phyloP scores from a whole-genome alignment of 768 basidiomycete species.

The Tylopilus intermedius region DNA sequence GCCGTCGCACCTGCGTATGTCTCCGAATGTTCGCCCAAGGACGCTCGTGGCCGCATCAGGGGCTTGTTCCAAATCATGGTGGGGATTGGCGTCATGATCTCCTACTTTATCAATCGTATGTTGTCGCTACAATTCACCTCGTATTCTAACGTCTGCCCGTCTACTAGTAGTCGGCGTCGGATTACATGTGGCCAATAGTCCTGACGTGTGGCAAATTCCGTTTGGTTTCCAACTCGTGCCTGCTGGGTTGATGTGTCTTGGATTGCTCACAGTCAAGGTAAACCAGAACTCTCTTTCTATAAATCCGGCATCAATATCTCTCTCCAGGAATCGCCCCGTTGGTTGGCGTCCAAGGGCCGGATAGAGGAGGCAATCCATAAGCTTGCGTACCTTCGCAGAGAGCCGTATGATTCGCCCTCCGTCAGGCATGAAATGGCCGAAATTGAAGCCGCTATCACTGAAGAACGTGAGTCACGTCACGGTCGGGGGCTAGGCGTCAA shows the following conservation, averaged over 20 bases:
- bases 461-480: constrained; percentile 65
- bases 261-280: constrained; percentile 62
- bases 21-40: constrained; percentile 82
- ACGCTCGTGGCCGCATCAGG: constrained; percentile 80
- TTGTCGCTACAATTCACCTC: not conserved
- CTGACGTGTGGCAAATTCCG: constrained; percentile 63
- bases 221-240: constrained; percentile 75
- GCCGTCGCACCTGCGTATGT: constrained; percentile 70
- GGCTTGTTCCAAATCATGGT: constrained; percentile 86
- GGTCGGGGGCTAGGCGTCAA: constrained; percentile 58
- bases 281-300: not conserved
- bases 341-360: constrained; percentile 62
- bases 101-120: constrained; percentile 73
- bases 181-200: constrained; percentile 43
- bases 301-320: constrained; percentile 4
- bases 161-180: constrained; percentile 62
- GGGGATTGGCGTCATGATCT: constrained; percentile 79
- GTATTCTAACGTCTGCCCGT: not conserved
- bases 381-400: constrained; percentile 60
- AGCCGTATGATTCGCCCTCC: constrained; percentile 35
- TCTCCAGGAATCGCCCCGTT: constrained; percentile 67
- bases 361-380: constrained; percentile 49
- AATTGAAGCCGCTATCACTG: constrained; percentile 73
- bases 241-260: constrained; percentile 64
- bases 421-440: constrained; percentile 67